A percentile compares a stretch with the other conserved stretches of the same genome.
phyloP scores from a whole-genome alignment of 768 basidiomycete genomes.

The Podaxis sp. region DNA sequence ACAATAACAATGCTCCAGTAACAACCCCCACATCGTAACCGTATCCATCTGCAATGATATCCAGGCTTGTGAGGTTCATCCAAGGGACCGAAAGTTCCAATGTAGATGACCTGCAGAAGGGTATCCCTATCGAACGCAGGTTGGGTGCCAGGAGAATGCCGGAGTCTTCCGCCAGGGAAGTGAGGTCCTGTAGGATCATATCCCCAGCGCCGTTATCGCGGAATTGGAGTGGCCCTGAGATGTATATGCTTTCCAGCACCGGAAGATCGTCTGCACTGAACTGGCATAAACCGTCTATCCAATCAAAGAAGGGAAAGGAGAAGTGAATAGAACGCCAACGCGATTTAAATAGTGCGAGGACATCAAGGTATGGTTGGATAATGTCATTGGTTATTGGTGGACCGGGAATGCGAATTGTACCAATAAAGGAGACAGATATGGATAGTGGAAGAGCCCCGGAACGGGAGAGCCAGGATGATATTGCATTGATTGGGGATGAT shows the following conservation, averaged over 20 bases:
- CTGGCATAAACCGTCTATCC: background rate
- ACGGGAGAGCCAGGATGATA: constrained; percentile 4
- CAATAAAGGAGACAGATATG: background rate
- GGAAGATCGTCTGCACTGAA: background rate
- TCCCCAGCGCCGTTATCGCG: background rate
- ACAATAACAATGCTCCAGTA: background rate
- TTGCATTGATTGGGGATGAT: background rate
- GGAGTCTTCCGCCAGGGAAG: background rate
- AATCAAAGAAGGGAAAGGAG: background rate
- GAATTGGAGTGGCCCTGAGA: background rate
- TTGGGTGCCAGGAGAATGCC: background rate
- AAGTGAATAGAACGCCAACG: background rate
- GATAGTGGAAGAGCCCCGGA: background rate
- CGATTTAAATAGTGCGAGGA: background rate
- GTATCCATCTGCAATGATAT: background rate
- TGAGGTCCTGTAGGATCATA: too few species aligned
- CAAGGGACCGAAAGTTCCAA: background rate
- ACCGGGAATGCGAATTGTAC: background rate
- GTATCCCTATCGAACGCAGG: background rate
- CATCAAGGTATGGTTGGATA: background rate
- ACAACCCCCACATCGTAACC: background rate
- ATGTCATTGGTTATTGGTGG: background rate
- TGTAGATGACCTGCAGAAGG: background rate
- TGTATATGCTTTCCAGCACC: background rate
- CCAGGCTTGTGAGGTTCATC: background rate